Conservation (phyloP, 345 rosid genomes). For the Aegle marmelos region DNA sequence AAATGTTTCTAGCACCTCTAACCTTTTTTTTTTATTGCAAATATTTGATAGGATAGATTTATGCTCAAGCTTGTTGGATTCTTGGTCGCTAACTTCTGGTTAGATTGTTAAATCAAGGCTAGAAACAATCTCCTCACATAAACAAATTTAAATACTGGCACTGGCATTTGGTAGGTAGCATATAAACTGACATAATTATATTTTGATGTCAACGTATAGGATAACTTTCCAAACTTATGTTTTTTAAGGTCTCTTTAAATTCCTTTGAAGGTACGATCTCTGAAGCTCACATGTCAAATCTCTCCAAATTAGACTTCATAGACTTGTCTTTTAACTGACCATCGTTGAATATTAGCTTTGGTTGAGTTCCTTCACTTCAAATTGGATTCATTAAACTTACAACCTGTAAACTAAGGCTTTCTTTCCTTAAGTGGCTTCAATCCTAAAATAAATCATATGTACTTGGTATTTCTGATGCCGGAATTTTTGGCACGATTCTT, state of each 20-base stretch:
- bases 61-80: too few species aligned
- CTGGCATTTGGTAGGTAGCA: too few species aligned
- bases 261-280: slow-evolving; percentile 19
- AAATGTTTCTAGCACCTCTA: too few species aligned
- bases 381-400: slow-evolving; percentile 3
- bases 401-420: slow-evolving; percentile 14
- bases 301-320: slow-evolving; percentile 6
- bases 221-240: background rate
- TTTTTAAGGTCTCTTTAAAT: slow-evolving; percentile 17
- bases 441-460: background rate
- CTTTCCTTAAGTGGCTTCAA: slow-evolving; percentile 26
- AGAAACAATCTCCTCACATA: too few species aligned
- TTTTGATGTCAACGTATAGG: too few species aligned
- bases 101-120: too few species aligned
- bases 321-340: slow-evolving; percentile 15
- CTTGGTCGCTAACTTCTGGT: too few species aligned
- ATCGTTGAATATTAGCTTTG: slow-evolving; percentile 6
- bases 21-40: too few species aligned
- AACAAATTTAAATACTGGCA: too few species aligned
- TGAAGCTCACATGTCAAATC: slow-evolving; percentile 21
- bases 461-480: slow-evolving; percentile 23
- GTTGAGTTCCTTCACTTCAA: slow-evolving; percentile 28
- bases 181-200: too few species aligned
- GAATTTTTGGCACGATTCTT: slow-evolving; percentile 15
- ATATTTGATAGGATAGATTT: too few species aligned